Base-by-base conservation (phyloP, 495 filamentous ascomycete species). In the Aspergillus carlsbadensis region DNA sequence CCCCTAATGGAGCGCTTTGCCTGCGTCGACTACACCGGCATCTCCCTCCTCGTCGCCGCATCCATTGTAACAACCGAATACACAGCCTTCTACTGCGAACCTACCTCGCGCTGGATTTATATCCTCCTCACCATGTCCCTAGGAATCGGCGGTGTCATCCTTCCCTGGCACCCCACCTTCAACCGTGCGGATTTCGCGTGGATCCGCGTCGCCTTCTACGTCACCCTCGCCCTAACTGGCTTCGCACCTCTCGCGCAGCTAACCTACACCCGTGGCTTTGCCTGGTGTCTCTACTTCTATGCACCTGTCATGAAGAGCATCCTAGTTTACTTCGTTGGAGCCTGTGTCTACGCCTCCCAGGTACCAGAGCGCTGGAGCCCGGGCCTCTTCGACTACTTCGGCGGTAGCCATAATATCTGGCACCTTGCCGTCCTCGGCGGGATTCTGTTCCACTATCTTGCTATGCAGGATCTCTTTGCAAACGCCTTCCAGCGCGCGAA, bases 41-140 rank as follows among this genome's bases (percentile, higher is more conserved):
- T 99, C 60, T 97, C 93, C 2, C 78, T 99, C 50, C 84, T 99
- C 20, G 93, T 99, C 42, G 95, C 94, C 8, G 90, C 94, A 20
- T 96, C 91, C 39, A 98, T 99, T 73, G 92, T 98, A 84, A 96
- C 94, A 4, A 96, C 90, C 50, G 94, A 99, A 69, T 98, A 97
- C 73, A 96, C 95, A 5, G 94, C 93, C 34, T 98, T 99, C 73
- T 98, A 99, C 70, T 96, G 93, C 72, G 95, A 99, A 59, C 93
- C 94, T 6, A 67, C 87, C 33, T 90, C 87, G 54, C 90, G 91
- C 31, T 95, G 88, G 83, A 76, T 84, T 24, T 98, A 97, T 74
- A 92, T 99, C 69, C 72, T 81, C 37, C 78, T 87, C 17, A 98
- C 94, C 6, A 85, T 89, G 60, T 69, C 85, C 15, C 80, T 99